phyloP scores from a whole-genome alignment of 352 stramenopile species.

The Pseudoperonospora humuli region DNA sequence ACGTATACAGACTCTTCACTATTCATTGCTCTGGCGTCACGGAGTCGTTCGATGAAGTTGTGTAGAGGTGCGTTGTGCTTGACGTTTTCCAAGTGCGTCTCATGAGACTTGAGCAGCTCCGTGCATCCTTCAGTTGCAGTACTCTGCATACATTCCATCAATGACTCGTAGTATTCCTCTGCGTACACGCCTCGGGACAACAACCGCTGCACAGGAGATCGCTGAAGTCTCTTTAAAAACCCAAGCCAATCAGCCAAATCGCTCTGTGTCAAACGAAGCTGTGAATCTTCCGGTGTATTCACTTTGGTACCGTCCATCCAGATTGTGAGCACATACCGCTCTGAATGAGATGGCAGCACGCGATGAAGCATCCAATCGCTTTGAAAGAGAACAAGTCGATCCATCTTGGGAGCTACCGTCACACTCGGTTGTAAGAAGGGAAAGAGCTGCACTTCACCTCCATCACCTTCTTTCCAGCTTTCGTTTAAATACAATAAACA shows the following conservation, averaged over 20 bases:
- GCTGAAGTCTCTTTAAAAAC: constrained; percentile 49
- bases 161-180: constrained; percentile 62
- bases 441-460: constrained; percentile 68
- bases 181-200: constrained; percentile 70
- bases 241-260: constrained; percentile 60
- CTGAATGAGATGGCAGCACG: constrained; percentile 40
- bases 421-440: constrained; percentile 57
- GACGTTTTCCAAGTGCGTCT: constrained; percentile 49
- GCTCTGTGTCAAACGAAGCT: constrained; percentile 53
- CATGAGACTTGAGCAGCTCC: constrained; percentile 56
- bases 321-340: constrained; percentile 61
- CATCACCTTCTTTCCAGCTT: constrained; percentile 49
- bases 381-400: constrained; percentile 63
- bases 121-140: constrained; percentile 40
- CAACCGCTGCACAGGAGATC: constrained; percentile 59
- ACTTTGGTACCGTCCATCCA: constrained; percentile 49
- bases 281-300: constrained; percentile 46
- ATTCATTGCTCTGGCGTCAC: constrained; percentile 38
- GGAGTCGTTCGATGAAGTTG: constrained; percentile 42
- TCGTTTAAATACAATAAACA: constrained; percentile 80
- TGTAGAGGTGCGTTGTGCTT: constrained; percentile 38
- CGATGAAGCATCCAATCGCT: constrained; percentile 70
- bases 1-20: constrained; percentile 27
- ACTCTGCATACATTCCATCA: constrained; percentile 62
- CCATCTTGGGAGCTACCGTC: constrained; percentile 59